Percentiles rank a stretch among this genome's conserved stretches.
phyloP scores from a whole-genome alignment of 2,329 filamentous ascomycete species.

The Neopestalotiopsis sp. region DNA sequence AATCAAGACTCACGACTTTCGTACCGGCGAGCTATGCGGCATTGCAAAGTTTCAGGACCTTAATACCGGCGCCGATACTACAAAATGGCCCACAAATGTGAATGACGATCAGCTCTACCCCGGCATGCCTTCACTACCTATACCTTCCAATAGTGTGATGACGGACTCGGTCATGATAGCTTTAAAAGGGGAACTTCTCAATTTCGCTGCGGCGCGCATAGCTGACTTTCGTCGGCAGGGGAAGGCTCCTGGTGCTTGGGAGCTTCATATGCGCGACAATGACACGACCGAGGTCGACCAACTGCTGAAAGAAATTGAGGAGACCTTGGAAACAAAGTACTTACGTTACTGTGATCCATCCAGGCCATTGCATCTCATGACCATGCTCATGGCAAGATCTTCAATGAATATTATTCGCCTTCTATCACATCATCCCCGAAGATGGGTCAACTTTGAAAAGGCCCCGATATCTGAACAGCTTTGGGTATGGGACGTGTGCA shows the following conservation, averaged over 20 bases:
- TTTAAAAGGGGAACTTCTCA: conserved; percentile 6
- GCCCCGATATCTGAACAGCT: conserved; percentile 34
- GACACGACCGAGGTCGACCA: conserved; percentile 26
- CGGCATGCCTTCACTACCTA: conserved; percentile 40
- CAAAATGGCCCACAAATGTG: conserved; percentile 33
- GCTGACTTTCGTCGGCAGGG: conserved; percentile 42
- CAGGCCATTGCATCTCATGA: conserved; percentile 29
- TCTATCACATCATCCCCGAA: conserved; percentile 31
- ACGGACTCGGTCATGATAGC: conserved; percentile 42
- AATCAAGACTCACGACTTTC: conserved; percentile 16
- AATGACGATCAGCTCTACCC: conserved; percentile 44
- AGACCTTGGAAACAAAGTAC: conserved; percentile 45
- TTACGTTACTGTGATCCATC: conserved; percentile 50
- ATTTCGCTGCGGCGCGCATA: conserved; percentile 37
- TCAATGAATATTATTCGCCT: conserved; percentile 30
- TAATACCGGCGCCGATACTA: not conserved
- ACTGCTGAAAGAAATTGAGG: conserved; percentile 47
- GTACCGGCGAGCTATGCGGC: conserved; percentile 14
- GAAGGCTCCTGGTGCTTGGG: conserved; percentile 10
- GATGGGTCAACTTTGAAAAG: conserved; percentile 36
- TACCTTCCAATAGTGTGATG: conserved; percentile 29
- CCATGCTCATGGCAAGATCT: conserved; percentile 23
- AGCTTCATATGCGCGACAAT: conserved; percentile 12
- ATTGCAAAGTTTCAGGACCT: conserved; percentile 14
- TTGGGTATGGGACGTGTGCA: conserved; percentile 34